phyloP scores from a whole-genome alignment of 371 early-diverging fungal species.

The Blastocladiella emersonii region DNA sequence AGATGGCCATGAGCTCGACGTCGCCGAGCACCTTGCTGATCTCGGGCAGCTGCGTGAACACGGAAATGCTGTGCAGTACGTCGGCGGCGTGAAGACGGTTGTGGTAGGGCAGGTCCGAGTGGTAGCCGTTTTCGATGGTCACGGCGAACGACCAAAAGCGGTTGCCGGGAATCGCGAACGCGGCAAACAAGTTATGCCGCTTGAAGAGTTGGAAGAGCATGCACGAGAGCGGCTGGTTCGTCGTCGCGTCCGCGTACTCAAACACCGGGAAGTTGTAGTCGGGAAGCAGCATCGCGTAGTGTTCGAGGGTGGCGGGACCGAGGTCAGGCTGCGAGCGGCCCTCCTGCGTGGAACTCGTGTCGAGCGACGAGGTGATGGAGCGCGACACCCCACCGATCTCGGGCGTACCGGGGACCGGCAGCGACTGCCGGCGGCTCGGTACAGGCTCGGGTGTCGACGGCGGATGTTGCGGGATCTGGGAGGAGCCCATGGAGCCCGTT shows the following conservation, averaged over 20 bases:
- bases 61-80: background rate
- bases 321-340: background rate
- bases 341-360: too few relatives aligned
- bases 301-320: background rate
- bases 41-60: background rate
- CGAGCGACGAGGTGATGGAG: too few relatives aligned
- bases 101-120: background rate
- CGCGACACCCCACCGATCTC: too few relatives aligned
- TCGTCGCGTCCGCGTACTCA: background rate
- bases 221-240: background rate
- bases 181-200: background rate
- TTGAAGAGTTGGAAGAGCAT: background rate
- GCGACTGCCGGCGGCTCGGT: too few relatives aligned
- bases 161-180: background rate
- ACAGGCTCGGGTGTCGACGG: too few relatives aligned
- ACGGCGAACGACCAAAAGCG: background rate
- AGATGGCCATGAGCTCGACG: background rate
- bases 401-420: too few relatives aligned
- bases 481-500: too few relatives aligned
- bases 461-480: too few relatives aligned
- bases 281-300: background rate
- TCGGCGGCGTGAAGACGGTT: background rate
- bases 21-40: background rate
- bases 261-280: constrained; percentile 3
- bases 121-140: background rate